These are phyloP conservation scores for Pyrus betulifolia DNA, from an alignment of 306 rosid genomes.

Conservation along the genomic window DNA sequence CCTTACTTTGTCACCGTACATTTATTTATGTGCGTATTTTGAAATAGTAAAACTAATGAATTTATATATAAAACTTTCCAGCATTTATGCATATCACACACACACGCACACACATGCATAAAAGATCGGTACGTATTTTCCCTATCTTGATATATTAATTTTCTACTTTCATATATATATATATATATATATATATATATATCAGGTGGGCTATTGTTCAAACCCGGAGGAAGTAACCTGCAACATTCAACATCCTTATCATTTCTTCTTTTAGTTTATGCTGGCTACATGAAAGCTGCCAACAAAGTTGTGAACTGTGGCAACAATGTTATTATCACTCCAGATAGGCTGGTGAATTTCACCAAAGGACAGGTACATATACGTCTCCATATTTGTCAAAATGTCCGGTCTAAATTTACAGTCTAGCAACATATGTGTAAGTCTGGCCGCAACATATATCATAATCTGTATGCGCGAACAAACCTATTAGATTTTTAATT, in stretches of 20 bases:
- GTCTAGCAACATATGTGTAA: not conserved
- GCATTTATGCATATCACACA: no score
- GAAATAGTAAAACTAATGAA: no score
- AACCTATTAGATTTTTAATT: not conserved
- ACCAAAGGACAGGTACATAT: not conserved
- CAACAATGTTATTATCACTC: not conserved
- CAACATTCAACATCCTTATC: not conserved
- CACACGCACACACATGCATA: fast-evolving
- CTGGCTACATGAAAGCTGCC: not conserved
- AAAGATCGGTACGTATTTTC: no score
- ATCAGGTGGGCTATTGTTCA: not conserved
- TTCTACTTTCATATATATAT: no score
- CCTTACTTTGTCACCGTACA: no score
- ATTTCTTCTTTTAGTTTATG: not conserved
- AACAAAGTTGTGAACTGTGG: not conserved
- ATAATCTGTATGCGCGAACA: not conserved
- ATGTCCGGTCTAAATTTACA: not conserved
- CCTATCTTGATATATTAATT: no score
- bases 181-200: no score
- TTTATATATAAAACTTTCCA: no score
- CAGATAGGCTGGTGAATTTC: not conserved
- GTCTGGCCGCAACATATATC: no score
- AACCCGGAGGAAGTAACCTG: not conserved
- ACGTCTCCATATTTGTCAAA: not conserved
- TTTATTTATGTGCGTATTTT: no score